Base-by-base conservation (phyloP, 805 yeast species). In the Vanderwaltozyma tropicalis region DNA sequence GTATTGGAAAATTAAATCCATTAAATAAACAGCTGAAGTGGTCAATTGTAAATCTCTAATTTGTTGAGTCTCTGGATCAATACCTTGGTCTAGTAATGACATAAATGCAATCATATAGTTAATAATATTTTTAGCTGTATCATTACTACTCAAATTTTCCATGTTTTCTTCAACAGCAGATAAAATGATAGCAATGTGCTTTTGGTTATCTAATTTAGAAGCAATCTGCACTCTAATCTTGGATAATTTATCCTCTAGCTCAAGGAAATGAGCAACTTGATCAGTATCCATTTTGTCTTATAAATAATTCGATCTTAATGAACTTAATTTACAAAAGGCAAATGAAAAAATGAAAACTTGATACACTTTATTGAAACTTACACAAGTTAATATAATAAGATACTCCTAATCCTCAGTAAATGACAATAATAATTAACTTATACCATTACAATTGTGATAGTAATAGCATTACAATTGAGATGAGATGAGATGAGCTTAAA, bases 151-250 rank as follows among this genome's bases (percentile, higher is more conserved):
- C 48, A 80, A 83, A 45, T 78, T 18, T 31, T 71, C 68, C 31
- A 92, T 71, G 48, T 84, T 84, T 49, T 85, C 95, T 57, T 92
- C 99, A 34, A 92, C 88, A 3, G 96, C 95, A 17, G 80, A 72
- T 34, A 92, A 68, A 40, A 89, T 78, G 20, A 85, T 63, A 8
- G 96, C 95, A 45, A 84, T 67, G 54, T 81, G 86, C 53, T 80
- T 82, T 63, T 87, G 96, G 59, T 87, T 84, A 18, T 80, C 86
- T 35, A 88, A 64, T 56, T 85, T 86, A n/a, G 95, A 85, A 44
- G 63, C 70, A 49, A 72, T 63, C 52, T 87, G 96, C 4, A 66
- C 48, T 57, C 95, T 73, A 47, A 88, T 76, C 53, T 75, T 76
- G 41, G 74, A 68, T 31, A 85, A 61, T 53, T 72, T 80, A 11